A percentile compares a stretch with the other conserved stretches of the same genome.
phyloP scores from a whole-genome alignment of 1,284 basidiomycete species.

The Chiua sp. region DNA sequence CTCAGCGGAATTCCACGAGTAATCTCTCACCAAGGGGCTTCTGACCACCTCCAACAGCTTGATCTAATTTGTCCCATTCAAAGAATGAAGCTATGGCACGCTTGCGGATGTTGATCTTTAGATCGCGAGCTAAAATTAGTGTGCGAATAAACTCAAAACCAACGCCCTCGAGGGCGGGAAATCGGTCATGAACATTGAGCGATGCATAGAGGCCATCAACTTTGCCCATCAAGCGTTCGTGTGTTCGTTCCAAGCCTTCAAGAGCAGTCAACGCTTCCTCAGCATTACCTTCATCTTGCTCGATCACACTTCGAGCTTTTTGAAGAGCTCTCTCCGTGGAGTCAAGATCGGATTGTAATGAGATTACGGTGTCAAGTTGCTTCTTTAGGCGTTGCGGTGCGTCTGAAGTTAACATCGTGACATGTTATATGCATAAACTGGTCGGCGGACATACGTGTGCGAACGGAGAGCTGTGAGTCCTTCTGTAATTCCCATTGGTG shows the following conservation, averaged over 20 bases:
- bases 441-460: no score
- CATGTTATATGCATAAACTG: no score
- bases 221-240: conserved; percentile 21
- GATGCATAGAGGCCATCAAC: conserved; percentile 41
- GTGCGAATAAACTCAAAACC: conserved; percentile 38
- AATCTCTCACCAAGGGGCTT: conserved; percentile 35
- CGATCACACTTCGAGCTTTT: neutral
- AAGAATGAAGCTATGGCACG: conserved; percentile 41
- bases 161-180: conserved; percentile 37
- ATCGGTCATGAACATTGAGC: conserved; percentile 39
- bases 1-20: neutral
- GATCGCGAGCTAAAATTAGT: conserved; percentile 39
- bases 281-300: neutral
- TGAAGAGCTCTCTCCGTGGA: neutral
- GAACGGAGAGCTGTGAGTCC: no score
- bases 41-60: conserved; percentile 39
- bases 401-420: conserved; percentile 33
- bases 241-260: conserved; percentile 20
- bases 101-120: conserved; percentile 45
- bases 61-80: conserved; percentile 44
- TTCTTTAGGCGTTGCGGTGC: conserved; percentile 39
- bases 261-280: conserved; percentile 11
- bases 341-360: neutral
- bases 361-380: conserved; percentile 41
- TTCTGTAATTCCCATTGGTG: no score